Percentiles rank a stretch among this genome's conserved stretches.
Conservation (phyloP, 2,329 filamentous ascomycete genomes). For the Penicillium sumatraense region DNA sequence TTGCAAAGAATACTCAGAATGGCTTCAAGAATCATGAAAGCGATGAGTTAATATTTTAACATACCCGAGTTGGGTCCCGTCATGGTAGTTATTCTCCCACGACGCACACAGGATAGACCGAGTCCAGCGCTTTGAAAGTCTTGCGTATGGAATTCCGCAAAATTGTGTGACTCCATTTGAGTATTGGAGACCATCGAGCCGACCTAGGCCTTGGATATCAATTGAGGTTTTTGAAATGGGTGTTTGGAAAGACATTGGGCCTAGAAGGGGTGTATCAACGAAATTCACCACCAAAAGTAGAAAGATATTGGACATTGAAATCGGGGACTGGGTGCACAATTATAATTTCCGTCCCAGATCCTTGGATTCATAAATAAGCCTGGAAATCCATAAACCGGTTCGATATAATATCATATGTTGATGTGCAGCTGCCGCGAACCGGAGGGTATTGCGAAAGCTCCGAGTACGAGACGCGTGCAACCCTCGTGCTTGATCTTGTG, state of each 20-base stretch:
- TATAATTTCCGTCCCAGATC: too few relatives aligned
- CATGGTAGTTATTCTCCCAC: slow-evolving; percentile 13
- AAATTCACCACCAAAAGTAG: too few relatives aligned
- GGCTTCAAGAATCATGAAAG: too few relatives aligned
- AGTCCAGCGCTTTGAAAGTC: slow-evolving; percentile 15
- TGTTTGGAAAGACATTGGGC: slow-evolving; percentile 12
- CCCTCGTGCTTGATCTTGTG: too few relatives aligned
- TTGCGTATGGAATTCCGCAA: slow-evolving; percentile 18
- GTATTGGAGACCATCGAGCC: slow-evolving; percentile 11
- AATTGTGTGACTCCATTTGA: slow-evolving; percentile 16
- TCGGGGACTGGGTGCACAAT: too few relatives aligned
- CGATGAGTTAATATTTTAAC: not conserved
- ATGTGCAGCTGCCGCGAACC: not conserved
- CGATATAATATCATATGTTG: too few relatives aligned
- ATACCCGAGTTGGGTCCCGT: slow-evolving; percentile 17
- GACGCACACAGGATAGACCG: slow-evolving; percentile 11
- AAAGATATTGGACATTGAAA: too few relatives aligned
- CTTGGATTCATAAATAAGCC: too few relatives aligned
- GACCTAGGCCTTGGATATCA: slow-evolving; percentile 7
- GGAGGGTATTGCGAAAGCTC: not conserved
- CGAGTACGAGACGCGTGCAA: not conserved
- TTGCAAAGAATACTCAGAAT: too few relatives aligned
- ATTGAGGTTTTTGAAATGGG: slow-evolving; percentile 7
- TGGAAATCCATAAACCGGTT: too few relatives aligned
- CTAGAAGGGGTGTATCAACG: too few relatives aligned